Evolutionary conservation across 1,284 basidiomycete genomes (phyloP).

Genomic region (Irpex sp.): DNA sequence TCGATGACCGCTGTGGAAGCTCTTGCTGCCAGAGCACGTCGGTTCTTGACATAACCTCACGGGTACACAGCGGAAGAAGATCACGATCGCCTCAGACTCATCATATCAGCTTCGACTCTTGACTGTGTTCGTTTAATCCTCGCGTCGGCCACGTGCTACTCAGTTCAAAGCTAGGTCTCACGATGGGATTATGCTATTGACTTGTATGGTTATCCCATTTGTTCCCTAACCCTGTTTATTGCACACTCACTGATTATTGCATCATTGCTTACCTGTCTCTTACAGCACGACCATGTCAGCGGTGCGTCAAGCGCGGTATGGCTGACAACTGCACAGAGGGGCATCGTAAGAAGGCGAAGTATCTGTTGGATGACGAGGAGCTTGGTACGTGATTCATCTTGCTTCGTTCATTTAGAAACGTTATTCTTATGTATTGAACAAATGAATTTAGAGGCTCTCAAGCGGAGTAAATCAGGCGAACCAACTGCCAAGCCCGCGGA

Average conservation of each 20-base stretch:
- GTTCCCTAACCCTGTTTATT: not conserved
- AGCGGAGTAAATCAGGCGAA: slow-evolving; percentile 45
- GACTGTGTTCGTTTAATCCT: not conserved
- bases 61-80: not conserved
- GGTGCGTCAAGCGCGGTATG: slow-evolving; percentile 93
- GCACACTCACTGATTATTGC: slow-evolving; percentile 2
- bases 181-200: not conserved
- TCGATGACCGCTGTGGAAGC: not conserved
- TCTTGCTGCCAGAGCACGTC: not conserved
- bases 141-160: not conserved
- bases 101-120: not conserved
- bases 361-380: slow-evolving; percentile 89
- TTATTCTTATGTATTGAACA: slow-evolving; percentile 28
- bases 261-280: slow-evolving; percentile 8
- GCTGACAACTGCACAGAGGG: slow-evolving; percentile 90
- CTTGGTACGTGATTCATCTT: slow-evolving; percentile 54
- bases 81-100: not conserved
- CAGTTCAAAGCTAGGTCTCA: not conserved
- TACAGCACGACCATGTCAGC: slow-evolving; percentile 88
- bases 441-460: slow-evolving; percentile 49
- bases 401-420: not conserved
- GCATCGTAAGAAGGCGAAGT: slow-evolving; percentile 97
- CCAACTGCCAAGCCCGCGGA: slow-evolving; percentile 23
- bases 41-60: not conserved
- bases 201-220: slow-evolving; percentile 8